phyloP scores from a whole-genome alignment of 2,329 filamentous ascomycete species.

The Xylaria sp. region DNA sequence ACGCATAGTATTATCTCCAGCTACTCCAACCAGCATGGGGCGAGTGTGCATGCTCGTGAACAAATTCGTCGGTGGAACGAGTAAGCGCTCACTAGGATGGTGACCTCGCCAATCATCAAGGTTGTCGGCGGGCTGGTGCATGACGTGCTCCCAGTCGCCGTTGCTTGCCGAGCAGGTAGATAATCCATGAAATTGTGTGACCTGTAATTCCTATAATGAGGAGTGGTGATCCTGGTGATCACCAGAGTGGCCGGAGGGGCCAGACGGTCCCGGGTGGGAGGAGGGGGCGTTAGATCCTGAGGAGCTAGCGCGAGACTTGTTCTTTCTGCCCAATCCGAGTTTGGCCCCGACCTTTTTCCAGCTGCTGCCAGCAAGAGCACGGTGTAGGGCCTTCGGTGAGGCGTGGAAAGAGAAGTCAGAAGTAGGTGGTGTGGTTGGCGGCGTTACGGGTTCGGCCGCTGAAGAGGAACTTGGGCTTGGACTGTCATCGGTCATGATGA shows the following conservation, averaged over 20 bases:
- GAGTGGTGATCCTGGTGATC: constrained; percentile 33
- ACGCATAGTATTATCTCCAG: constrained; percentile 35
- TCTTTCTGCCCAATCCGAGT: constrained; percentile 53
- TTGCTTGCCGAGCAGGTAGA: constrained; percentile 28
- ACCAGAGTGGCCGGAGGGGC: constrained; percentile 33
- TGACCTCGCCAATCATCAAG: constrained; percentile 39
- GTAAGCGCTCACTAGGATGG: constrained; percentile 41
- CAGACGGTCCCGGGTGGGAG: constrained; percentile 28
- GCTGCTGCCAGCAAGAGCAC: constrained; percentile 51
- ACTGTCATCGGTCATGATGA: constrained; percentile 59
- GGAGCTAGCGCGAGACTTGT: constrained; percentile 40
- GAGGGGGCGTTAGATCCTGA: constrained; percentile 40
- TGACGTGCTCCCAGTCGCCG: constrained; percentile 23
- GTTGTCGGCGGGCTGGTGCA: constrained; percentile 22
- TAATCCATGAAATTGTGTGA: constrained; percentile 45
- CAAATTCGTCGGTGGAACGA: constrained; percentile 27
- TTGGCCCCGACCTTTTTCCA: constrained; percentile 63
- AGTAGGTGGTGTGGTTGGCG: constrained; percentile 65
- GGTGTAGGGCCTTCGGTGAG: constrained; percentile 49
- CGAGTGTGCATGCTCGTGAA: constrained; percentile 22
- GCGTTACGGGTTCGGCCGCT: constrained; percentile 62
- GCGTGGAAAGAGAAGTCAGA: constrained; percentile 50
- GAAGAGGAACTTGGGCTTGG: constrained; percentile 54
- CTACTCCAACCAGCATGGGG: constrained; percentile 16
- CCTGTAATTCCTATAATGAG: constrained; percentile 55